Evolutionary conservation across 2,329 filamentous ascomycete species (phyloP), one percentile per base, ranked within the genome.

Genomic region (Trichoderma brevicompactum): DNA sequence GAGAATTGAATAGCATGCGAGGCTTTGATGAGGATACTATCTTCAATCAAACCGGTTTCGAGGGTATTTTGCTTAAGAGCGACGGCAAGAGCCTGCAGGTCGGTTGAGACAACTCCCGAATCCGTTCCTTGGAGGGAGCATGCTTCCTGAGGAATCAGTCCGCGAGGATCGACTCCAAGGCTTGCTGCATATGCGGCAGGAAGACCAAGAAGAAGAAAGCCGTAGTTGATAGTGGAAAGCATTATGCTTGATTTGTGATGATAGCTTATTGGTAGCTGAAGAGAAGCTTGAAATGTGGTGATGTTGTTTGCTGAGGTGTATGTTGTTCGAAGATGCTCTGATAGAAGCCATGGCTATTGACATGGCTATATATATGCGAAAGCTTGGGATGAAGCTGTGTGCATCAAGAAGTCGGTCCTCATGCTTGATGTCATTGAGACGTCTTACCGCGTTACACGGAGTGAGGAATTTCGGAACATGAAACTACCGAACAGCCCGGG

Each of bases 21-120:
- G 50, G 50, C 50, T 17, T 54, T 54, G 50, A 54, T 54, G 50
- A 54, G 50, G 50, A 54, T 54, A 15, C 28, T 36, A 17, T 54
- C 50, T 17, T 54, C 50, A 17, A 54, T 15, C 12, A 23, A 7
- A 7, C 50, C 50, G 50, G 28, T 54, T 12, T n/a, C 17, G 28
- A 54, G 50, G 3, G 50, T 54, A 10, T 54, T 54, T 36, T 34
- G 28, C 50, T 54, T 34, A 17, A 54, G 28, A 17, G 50, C 50
- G 28, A 54, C 50, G 36, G 50, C 50, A 17, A 54, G 50, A 17
- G 50, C 50, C 17, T 54, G 50, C 23, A 54, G 28, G 36, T 54
- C 50, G 28, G 50, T 34, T 4, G 50, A 36, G 50, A n/a, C 32
- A 36, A 54, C 46, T n/a, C 46, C 46, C n/a, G 46, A 49, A 19